phyloP scores from a whole-genome alignment of 2,329 filamentous ascomycete genomes.

The Alternaria triticimaculans region DNA sequence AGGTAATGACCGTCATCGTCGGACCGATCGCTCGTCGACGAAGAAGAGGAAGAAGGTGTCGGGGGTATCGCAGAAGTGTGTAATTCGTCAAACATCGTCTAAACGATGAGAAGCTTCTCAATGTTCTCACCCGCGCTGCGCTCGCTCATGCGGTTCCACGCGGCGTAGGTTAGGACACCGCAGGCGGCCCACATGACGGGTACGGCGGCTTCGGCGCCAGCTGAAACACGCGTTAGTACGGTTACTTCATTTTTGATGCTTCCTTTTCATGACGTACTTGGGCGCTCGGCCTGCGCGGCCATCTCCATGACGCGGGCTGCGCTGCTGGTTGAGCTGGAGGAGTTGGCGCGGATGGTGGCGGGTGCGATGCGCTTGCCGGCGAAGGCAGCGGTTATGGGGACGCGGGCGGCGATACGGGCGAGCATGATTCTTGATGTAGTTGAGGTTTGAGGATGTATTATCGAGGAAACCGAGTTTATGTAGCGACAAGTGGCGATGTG shows the following conservation, averaged over 20 bases:
- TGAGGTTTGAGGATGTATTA: not conserved
- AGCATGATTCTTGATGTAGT: conserved; percentile 17
- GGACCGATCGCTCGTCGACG: not conserved
- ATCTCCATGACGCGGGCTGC: conserved; percentile 39
- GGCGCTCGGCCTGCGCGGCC: conserved; percentile 40
- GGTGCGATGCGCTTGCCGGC: conserved; percentile 27
- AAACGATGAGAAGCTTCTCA: conserved; percentile 39
- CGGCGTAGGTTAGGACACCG: conserved; percentile 34
- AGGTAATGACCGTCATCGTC: not conserved
- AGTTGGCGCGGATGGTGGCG: conserved; percentile 41
- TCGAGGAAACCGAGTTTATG: not conserved
- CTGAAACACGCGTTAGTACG: conserved; percentile 9
- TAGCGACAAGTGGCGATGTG: not conserved
- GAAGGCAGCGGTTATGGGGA: conserved; percentile 31
- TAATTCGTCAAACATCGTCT: not conserved
- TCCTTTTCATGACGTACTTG: conserved; percentile 25
- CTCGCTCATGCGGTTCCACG: conserved; percentile 41
- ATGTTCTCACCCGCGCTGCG: conserved; percentile 32
- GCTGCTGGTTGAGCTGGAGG: conserved; percentile 27
- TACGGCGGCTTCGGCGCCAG: conserved; percentile 36
- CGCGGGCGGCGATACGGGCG: conserved; percentile 26
- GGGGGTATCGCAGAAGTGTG: conserved; percentile 6
- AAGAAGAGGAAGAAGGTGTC: not conserved
- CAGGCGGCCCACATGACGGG: conserved; percentile 42
- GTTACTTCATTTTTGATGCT: not conserved